Evolutionary conservation across 371 early-diverging fungal species (phyloP), one percentile per base, ranked within the genome.

Genomic region (Neoconidiobolus thromboides): DNA sequence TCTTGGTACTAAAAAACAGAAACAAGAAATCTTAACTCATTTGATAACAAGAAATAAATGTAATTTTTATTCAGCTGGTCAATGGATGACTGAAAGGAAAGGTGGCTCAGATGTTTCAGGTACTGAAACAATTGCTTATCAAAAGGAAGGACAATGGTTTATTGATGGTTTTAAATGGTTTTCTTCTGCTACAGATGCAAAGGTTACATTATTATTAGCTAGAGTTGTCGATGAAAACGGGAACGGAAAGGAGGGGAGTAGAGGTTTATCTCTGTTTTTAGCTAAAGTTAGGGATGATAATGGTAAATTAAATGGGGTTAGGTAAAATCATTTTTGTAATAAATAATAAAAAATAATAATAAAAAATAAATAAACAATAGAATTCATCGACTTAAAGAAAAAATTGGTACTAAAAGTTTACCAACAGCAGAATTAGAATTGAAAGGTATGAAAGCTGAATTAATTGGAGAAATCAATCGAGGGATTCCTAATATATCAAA

Each of bases 71-170:
- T 82, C 80, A 5, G 76, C 75, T 54, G 83, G 83, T 2, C 85
- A 85, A 62, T 83, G 82, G 83, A 85, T 83, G 85, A 85, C 83
- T 0, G 85, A 85, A 60, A 69, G 82, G 3, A 79, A 81, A 3
- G 82, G 83, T 47, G 83, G 85, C 40, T 73, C 74, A 36, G 79
- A 81, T 61, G 77, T 83, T 4, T 71, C 68, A 1, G 67, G 64
- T 0, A 73, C 75, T 52, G 79, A 82, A 63, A 80, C 83, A 0
- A 67, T 68, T 41, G 81, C 83, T 0, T n/a, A 60, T 60, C 2
- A 55, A 59, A n/a, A 70, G 75, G 44, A 61, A 62, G 5, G n/a
- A 7, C 15, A 5, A 7, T 80, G 79, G 76, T 64, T 62, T 3
- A 62, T 82, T n/a, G 70, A 68, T 39, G 85, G 85, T 0, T 82